These are phyloP conservation scores for Umbellularia californica DNA, from an alignment of 164 flowering plant species.

Conservation along the genomic window DNA sequence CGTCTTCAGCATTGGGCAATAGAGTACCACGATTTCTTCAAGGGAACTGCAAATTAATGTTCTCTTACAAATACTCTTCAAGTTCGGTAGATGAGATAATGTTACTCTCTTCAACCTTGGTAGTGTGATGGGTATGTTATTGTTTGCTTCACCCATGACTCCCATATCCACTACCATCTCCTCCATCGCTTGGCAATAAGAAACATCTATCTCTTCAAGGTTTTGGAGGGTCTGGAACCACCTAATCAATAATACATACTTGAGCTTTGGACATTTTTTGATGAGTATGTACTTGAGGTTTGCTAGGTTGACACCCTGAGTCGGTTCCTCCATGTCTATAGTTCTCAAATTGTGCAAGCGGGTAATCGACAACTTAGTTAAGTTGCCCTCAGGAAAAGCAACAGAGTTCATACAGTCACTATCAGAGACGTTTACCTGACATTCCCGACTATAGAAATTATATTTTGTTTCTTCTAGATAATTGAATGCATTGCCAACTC, in stretches of 20 bases:
- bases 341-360: too few relatives aligned
- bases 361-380: too few relatives aligned
- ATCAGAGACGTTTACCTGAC: too few relatives aligned
- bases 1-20: not conserved
- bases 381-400: too few relatives aligned
- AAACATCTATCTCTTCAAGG: not conserved
- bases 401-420: too few relatives aligned
- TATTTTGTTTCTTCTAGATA: accelerated
- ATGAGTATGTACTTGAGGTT: not conserved
- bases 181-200: not conserved
- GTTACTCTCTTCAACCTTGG: not conserved
- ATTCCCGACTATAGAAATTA: too few relatives aligned
- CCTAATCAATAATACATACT: not conserved
- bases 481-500: not conserved
- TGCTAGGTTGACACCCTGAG: not conserved
- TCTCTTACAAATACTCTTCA: not conserved
- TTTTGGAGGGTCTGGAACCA: not conserved
- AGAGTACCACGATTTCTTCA: not conserved
- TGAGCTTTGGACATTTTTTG: not conserved
- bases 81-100: not conserved
- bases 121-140: not conserved
- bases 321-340: too few relatives aligned
- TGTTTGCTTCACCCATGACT: not conserved
- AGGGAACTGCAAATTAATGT: not conserved
- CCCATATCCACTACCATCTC: not conserved